Evolutionary conservation across 1,284 basidiomycete genomes (phyloP).

Genomic region (Leccinum subrobustum): DNA sequence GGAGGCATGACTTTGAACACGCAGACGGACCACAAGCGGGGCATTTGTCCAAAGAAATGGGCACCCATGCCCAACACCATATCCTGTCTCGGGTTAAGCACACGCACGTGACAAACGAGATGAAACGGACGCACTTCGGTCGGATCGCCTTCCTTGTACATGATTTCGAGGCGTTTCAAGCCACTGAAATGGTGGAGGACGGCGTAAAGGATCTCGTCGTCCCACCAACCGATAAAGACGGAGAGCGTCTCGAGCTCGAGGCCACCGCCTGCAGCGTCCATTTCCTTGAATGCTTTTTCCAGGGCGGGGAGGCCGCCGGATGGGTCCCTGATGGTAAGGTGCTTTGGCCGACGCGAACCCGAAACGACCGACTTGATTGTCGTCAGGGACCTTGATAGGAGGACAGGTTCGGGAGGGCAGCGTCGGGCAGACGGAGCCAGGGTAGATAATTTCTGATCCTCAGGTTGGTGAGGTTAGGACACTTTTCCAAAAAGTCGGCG

Average conservation of each 20-base stretch:
- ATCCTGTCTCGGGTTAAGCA: conserved; percentile 16
- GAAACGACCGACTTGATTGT: conserved; percentile 28
- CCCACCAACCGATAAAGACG: conserved; percentile 29
- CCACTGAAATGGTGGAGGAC: conserved; percentile 25
- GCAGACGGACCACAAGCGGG: conserved; percentile 24
- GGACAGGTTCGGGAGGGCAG: conserved; percentile 30
- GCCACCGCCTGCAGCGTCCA: conserved; percentile 17
- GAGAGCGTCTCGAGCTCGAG: conserved; percentile 28
- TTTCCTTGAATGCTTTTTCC: conserved; percentile 31
- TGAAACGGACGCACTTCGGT: conserved; percentile 21
- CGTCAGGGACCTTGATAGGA: conserved; percentile 33
- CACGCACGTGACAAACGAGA: not conserved
- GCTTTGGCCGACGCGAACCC: conserved; percentile 14
- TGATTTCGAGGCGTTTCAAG: conserved; percentile 27
- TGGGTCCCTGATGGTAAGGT: conserved; percentile 29
- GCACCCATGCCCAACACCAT: conserved; percentile 32
- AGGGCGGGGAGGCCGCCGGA: conserved; percentile 23
- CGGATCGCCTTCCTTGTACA: conserved; percentile 32
- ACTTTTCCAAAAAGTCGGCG: conserved; percentile 26
- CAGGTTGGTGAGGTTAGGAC: conserved; percentile 22
- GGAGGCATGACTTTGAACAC: conserved; percentile 27
- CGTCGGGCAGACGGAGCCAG: conserved; percentile 25
- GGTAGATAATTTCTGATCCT: conserved; percentile 30
- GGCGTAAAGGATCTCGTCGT: conserved; percentile 32
- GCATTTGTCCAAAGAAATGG: conserved; percentile 33